phyloP scores from a whole-genome alignment of 2,329 filamentous ascomycete species.

The Furcasterigmium sp. region DNA sequence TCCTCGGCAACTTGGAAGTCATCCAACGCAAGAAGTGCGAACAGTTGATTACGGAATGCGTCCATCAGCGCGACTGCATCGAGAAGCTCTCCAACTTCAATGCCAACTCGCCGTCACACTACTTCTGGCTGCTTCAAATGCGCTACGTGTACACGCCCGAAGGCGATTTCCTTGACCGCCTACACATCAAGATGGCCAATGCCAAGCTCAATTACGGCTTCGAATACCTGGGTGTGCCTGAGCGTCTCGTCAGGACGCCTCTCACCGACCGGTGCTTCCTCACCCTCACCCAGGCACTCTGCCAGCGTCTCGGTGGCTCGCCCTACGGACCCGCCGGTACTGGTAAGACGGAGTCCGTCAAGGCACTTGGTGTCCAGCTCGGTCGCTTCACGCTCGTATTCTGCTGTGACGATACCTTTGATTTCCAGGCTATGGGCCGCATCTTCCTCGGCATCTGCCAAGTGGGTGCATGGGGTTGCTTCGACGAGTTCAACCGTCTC shows the following conservation, averaged over 20 bases:
- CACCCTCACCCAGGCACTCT: slow-evolving; percentile 91
- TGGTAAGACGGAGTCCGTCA: slow-evolving; percentile 98
- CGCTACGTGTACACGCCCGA: slow-evolving; percentile 84
- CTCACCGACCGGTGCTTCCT: slow-evolving; percentile 98
- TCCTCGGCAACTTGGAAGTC: slow-evolving; percentile 81
- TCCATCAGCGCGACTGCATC: slow-evolving; percentile 93
- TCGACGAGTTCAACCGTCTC: slow-evolving; percentile 98
- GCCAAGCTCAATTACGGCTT: slow-evolving; percentile 94
- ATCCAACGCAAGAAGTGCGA: slow-evolving; percentile 95
- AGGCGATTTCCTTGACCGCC: slow-evolving; percentile 74
- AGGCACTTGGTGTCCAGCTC: slow-evolving; percentile 91
- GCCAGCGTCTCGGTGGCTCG: slow-evolving; percentile 91
- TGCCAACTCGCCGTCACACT: slow-evolving; percentile 72
- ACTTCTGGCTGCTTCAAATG: slow-evolving; percentile 95
- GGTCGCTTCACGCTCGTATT: slow-evolving; percentile 98
- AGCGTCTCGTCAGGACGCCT: slow-evolving; percentile 92
- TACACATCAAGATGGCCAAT: slow-evolving; percentile 95
- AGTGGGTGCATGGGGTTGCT: slow-evolving; percentile 98
- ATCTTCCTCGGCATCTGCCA: slow-evolving; percentile 99
- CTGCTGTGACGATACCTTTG: slow-evolving; percentile 98
- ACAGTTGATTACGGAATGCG: slow-evolving; percentile 96
- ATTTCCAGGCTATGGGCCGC: slow-evolving; percentile 98
- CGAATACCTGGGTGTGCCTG: slow-evolving; percentile 93
- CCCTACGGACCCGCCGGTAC: slow-evolving; percentile 97
- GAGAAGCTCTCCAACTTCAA: slow-evolving; percentile 75